Percentiles rank a stretch among this genome's conserved stretches.
Conservation (phyloP, 176 grass and related monocot genomes). For the Coix lacrymajobi region DNA sequence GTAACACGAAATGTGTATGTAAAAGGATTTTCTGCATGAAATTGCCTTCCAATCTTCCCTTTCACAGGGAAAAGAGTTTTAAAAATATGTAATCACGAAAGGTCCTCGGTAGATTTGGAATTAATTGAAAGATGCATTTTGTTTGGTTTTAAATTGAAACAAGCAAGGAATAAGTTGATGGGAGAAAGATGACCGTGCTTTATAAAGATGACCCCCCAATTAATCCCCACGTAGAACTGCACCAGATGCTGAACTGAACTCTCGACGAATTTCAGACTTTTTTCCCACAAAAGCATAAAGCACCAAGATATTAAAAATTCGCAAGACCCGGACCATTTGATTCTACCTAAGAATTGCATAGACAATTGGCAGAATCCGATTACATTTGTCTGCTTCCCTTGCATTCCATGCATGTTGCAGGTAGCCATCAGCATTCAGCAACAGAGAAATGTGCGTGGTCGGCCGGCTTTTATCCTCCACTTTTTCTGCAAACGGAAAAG, state of each 20-base stretch:
- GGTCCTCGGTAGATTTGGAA: background rate
- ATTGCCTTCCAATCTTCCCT: background rate
- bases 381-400: constrained; percentile 38
- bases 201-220: background rate
- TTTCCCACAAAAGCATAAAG: constrained; percentile 22
- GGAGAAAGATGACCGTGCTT: constrained; percentile 14
- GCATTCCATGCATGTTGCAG: constrained; percentile 42
- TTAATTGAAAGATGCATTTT: background rate
- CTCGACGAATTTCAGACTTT: constrained; percentile 12
- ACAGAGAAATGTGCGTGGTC: constrained; percentile 38
- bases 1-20: background rate
- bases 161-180: background rate
- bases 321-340: constrained; percentile 23
- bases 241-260: constrained; percentile 15
- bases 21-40: background rate
- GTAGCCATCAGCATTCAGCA: constrained; percentile 38
- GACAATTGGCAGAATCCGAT: constrained; percentile 46
- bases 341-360: constrained; percentile 41
- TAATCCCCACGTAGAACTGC: background rate
- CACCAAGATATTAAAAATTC: constrained; percentile 23
- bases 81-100: background rate
- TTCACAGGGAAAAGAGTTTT: background rate
- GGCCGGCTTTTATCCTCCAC: constrained; percentile 29
- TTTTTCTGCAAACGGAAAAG: constrained; percentile 51
- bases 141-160: background rate